Base-by-base conservation (phyloP, 169 alveolate genomes). In the Blepharisma undulans region DNA sequence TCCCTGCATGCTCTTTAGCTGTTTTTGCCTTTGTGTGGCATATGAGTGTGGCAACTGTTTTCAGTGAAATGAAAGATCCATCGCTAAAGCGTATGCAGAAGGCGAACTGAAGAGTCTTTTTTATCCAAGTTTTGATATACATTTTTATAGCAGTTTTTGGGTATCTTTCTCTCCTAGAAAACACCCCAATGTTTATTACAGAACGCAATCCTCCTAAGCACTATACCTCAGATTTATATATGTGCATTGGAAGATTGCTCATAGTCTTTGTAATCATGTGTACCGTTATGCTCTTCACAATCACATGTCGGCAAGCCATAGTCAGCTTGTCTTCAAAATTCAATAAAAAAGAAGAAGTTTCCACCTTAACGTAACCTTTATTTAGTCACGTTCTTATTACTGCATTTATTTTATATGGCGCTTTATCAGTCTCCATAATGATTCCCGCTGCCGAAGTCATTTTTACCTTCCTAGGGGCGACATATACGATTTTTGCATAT, bases 31-130 rank as follows among this genome's bases (percentile, higher is more conserved):
- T 82, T 59, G 48, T 33, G 32, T 82, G 89, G 33, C 89, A 82
- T 30, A 82, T 82, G 89, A 82, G 89, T 36, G 89, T 86, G 29
- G 91, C 91, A 10, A 86, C 91, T 22, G 85, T 86, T 22, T 86
- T 61, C 30, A 27, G 36, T 5, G 91, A 86, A n/a, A 71, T 86
- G 84, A 27, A 36, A 29, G 84, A 86, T 33, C 80, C 80, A 5
- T 21, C 36, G 2, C 29, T 29, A 25, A 25, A 27, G 29, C 61
- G 91, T 2, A 71, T 86, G 91, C 61, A 86, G 33, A 72, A 60
- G 72, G 91, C 72, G 1, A 61, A 71, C 29, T 29, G 19, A 0
- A 60, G 91, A 72, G 91, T 36, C 30, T 86, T 27, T 32, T 22
- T 86, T n/a, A 29, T 66, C 18, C 91, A 71, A 5, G n/a, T 72